Base-by-base conservation (phyloP, 1,284 basidiomycete genomes). In the Trichosporon asahii region DNA sequence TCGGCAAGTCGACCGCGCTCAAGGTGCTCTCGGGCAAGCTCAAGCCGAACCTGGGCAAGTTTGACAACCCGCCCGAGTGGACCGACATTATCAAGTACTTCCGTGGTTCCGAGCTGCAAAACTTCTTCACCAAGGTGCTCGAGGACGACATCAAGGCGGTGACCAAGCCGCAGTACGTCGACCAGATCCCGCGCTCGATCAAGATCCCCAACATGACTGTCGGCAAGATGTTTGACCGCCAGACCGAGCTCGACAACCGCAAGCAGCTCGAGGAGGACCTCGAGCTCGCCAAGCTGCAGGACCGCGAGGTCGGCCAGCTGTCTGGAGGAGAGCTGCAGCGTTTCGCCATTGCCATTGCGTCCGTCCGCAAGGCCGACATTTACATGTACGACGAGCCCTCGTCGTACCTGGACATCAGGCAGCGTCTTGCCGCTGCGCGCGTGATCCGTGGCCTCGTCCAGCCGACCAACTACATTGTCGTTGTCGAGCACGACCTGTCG, bases 111-210 rank as follows among this genome's bases (percentile, higher is more conserved):
- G 95, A 98, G 83, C 87, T 98, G 35, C 95, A 98, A 82, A 98
- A 98, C 83, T 98, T 98, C 86, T 98, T 98, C 84, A 98, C 95
- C 66, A 97, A 97, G 84, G 92, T 98, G n/a, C 87, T 98, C 27
- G 95, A 98, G 84, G 95, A 98, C 83, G 95, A 98, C 80, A 86
- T 98, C 78, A 97, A 97, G 85, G 95, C 95, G 1, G 88, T 98
- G 73, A 98, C 98, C 84, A 98, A 98, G 84, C 95, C 95, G 0
- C 95, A 98, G 88, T 98, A 98, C 80, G 95, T 98, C 76, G 95
- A 98, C 82, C 95, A 98, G 82, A 98, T 98, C 78, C 95, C 95
- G 7, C 89, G 91, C 68, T 93, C 93, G 57, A 93, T 98, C 87
- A 98, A 98, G 85, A 72, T 84, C 23, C 93, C 92, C 69, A 87